Evolutionary conservation across 495 filamentous ascomycete genomes (phyloP), one percentile per base, ranked within the genome.

Genomic region (Talaromyces borbonicus): DNA sequence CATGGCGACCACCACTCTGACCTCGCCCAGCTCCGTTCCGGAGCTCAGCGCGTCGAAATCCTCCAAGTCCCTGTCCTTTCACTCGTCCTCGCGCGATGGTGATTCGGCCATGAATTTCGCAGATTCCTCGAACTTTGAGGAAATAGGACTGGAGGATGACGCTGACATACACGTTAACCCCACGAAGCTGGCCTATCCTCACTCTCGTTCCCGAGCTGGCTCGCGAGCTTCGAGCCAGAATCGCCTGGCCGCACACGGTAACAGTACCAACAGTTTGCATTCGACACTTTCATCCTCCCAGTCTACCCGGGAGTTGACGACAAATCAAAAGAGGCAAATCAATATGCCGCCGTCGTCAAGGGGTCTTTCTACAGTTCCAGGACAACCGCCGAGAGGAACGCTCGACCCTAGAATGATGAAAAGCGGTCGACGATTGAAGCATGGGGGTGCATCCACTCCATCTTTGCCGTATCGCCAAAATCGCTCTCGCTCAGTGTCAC

Each of bases 1-100:
- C 30, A 46, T 46, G 43, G 43, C 31, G 19, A 25, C 43, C 20
- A 31, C 43, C 15, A 56, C 62, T 53, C 56, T 59, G 43, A 68
- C 69, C 24, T 71, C 75, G 53, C 87, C 87, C 31, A 80, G 77
- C 56, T 92, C 86, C 49, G 87, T 87, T 31, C 89, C 89, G 49
- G 85, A 85, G 49, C 73, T 94, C 57, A 87, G 82, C 50, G 76
- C 79, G 39, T 93, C 87, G 33, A 90, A 87, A 57, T 92, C 86
- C 47, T 93, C 87, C 47, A 92, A 93, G 58, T 86, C 83, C 26
- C 92, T 87, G 12, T 92, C 89, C n/a, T 81, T 89, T 49, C 81
- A 80, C 52, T 93, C 85, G 12, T 85, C 83, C 11, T 79, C 84
- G 22, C 77, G 79, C 36, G 56, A 63, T 35, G 82, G 82, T 32